Base-by-base conservation (phyloP, 1,284 basidiomycete species). In the Flammula alnicola region DNA sequence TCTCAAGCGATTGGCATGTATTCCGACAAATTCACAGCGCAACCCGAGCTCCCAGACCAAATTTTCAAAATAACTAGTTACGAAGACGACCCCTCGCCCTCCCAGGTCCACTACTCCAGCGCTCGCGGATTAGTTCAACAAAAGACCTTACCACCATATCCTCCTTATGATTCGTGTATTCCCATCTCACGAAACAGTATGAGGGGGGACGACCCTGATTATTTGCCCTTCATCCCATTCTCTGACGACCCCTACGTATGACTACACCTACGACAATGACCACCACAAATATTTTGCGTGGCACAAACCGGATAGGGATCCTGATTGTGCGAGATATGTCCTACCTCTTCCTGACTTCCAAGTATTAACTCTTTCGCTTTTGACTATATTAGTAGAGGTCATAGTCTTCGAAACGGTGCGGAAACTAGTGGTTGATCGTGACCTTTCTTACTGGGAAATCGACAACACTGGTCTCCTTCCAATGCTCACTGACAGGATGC, bases 211-310 rank as follows among this genome's bases (percentile, higher is more conserved):
- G 84, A 87, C 50, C 65, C 77, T 4, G 66, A 74, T 52, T 64
- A 69, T 23, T 74, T 85, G 71, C 70, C 71, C 1, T 86, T 84
- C 60, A 63, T 84, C n/a, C 83, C 83, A 1, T 77, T 77, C 42
- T 69, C 77, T 0, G 83, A 86, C 54, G 82, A 84, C 36, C 68
- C 71, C 3, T 54, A 38, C n/a, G 0, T 86, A 86, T 55, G 55
- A 79, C 47, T 65, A 64, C 19, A 31, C 49, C 4, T 60, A 54
- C 11, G 75, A 83, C 54, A 57, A 65, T 1, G 50, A 60, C n/a
- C 69, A 76, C 2, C 77, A 84, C 61, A 64, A 61, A 8, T 60
- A 63, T 4, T 67, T 80, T 27, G 71, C 73, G 0, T 86, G 84
- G 84, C 72, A 79, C 48, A 55, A 57, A 22, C 25, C 44, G 0